Evolutionary conservation across 2,329 filamentous ascomycete genomes (phyloP), one percentile per base, ranked within the genome.

Genomic region (Ophiobolus disseminans): DNA sequence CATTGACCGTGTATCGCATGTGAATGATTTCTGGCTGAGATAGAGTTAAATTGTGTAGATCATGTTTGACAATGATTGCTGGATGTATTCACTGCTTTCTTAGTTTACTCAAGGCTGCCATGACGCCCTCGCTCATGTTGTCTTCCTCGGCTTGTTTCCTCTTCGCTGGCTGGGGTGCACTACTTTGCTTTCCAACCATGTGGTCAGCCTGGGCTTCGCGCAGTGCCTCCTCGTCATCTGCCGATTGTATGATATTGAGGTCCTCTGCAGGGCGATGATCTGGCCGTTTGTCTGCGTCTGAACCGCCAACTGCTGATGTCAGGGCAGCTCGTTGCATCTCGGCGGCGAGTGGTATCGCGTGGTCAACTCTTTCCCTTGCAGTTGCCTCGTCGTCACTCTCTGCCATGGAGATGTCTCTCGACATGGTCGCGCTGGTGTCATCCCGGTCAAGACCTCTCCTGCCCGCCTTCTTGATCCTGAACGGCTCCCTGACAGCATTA

Each of bases 401-500:
- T 32, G 60, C 62, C 39, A 51, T 55, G 14, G 67, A 66, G 5
- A 57, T 45, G n/a, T 65, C 62, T 20, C 58, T 60, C 20, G 68
- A 65, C 21, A 68, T 42, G 1, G 54, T 60, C 31, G 47, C 49
- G 31, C 49, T 53, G 17, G 56, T 67, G 34, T 65, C 66, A 34
- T 75, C 70, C n/a, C 66, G 67, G 30, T 55, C 64, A 11, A 78
- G 56, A n/a, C 73, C 77, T 30, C 79, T 71, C 57, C 77, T 89
- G n/a, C 82, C 83, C 2, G 89, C 83, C 63, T 87, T 88, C 62
- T 86, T 85, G 4, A 88, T 85, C 48, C 90, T 79, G 63, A 97
- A 97, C 0, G 91, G 90, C 73, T 96, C 91, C 50, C 90, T 84
- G 1, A 97, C 88, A 8, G 89, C 88, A 47, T 80, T 82, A 59